These are phyloP conservation scores for Collariella sp. DNA, from an alignment of 495 filamentous ascomycete species.

Conservation along the genomic window DNA sequence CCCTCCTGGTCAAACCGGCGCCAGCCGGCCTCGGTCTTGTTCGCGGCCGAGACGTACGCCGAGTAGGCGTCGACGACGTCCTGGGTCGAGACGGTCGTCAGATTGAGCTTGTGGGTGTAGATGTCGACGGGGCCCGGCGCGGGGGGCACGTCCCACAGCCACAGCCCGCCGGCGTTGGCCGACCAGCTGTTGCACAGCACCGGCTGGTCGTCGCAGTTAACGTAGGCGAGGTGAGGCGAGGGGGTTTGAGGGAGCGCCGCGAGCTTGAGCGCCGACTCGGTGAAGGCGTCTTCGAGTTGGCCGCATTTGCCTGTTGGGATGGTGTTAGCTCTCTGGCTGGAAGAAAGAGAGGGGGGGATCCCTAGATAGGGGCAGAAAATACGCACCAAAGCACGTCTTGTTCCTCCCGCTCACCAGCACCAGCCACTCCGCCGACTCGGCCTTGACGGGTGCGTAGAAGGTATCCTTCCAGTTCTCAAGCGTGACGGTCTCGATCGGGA, in stretches of 20 bases:
- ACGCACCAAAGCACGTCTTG: constrained; percentile 71
- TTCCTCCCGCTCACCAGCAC: constrained; percentile 76
- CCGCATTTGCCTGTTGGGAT: constrained; percentile 39
- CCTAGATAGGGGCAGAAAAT: background rate
- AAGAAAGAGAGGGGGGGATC: too few relatives aligned
- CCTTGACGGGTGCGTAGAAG: constrained; percentile 53
- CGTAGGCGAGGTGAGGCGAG: constrained; percentile 58
- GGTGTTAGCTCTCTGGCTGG: too few relatives aligned
- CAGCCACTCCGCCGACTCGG: constrained; percentile 67
- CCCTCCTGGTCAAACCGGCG: constrained; percentile 51
- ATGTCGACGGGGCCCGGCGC: constrained; percentile 51
- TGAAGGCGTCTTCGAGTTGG: constrained; percentile 40
- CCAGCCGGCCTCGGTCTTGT: constrained; percentile 37
- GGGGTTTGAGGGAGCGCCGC: constrained; percentile 47
- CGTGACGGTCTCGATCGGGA: constrained; percentile 52
- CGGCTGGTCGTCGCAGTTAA: constrained; percentile 72
- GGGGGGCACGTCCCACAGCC: constrained; percentile 57
- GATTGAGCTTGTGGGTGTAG: constrained; percentile 53
- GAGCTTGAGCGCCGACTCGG: constrained; percentile 60
- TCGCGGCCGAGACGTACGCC: constrained; percentile 31
- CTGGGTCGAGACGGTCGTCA: constrained; percentile 54
- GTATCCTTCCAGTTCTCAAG: constrained; percentile 63
- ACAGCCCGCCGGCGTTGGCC: constrained; percentile 59
- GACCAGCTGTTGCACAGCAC: constrained; percentile 80
- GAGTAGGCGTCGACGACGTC: constrained; percentile 56